Percentiles rank a stretch among this genome's conserved stretches.
These are phyloP conservation scores for Microdochium trichocladiopsis DNA, from an alignment of 2,329 filamentous ascomycete genomes.

Conservation along the genomic window DNA sequence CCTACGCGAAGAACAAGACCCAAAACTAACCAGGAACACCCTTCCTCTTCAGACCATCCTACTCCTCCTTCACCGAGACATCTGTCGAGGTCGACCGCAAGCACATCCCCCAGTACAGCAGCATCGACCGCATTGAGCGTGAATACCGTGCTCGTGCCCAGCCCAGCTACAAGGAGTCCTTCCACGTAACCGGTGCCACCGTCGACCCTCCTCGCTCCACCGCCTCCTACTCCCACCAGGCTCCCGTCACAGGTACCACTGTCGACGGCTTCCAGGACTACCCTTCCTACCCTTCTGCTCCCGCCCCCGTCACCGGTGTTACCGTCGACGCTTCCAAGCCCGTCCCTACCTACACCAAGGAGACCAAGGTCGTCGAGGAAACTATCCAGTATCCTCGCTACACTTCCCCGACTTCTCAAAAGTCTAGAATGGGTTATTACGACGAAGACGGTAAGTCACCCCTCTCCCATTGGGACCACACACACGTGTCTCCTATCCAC, in stretches of 20 bases:
- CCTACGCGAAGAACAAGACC: background rate
- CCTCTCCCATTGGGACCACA: too few species aligned
- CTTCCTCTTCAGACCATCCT: slow-evolving; percentile 4
- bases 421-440: slow-evolving; percentile 59
- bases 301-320: slow-evolving; percentile 44
- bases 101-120: slow-evolving; percentile 37
- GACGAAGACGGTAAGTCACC: slow-evolving; percentile 49
- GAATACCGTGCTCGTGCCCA: slow-evolving; percentile 58
- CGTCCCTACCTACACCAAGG: slow-evolving; percentile 43
- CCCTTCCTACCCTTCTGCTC: slow-evolving; percentile 32
- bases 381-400: slow-evolving; percentile 51
- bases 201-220: slow-evolving; percentile 25
- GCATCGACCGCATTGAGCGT: slow-evolving; percentile 59
- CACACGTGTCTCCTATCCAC: slow-evolving; percentile 3
- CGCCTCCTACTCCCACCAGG: slow-evolving; percentile 25
- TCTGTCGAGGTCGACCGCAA: slow-evolving; percentile 59
- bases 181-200: slow-evolving; percentile 13
- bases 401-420: slow-evolving; percentile 29
- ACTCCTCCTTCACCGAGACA: slow-evolving; percentile 49
- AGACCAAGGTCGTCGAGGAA: slow-evolving; percentile 57
- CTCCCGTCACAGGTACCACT: slow-evolving; percentile 26
- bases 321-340: slow-evolving; percentile 41
- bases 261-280: slow-evolving; percentile 21
- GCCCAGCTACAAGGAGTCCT: slow-evolving; percentile 32
- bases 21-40: background rate